Base-by-base conservation (phyloP, 495 filamentous ascomycete genomes). In the Penicillium longicatenatum region DNA sequence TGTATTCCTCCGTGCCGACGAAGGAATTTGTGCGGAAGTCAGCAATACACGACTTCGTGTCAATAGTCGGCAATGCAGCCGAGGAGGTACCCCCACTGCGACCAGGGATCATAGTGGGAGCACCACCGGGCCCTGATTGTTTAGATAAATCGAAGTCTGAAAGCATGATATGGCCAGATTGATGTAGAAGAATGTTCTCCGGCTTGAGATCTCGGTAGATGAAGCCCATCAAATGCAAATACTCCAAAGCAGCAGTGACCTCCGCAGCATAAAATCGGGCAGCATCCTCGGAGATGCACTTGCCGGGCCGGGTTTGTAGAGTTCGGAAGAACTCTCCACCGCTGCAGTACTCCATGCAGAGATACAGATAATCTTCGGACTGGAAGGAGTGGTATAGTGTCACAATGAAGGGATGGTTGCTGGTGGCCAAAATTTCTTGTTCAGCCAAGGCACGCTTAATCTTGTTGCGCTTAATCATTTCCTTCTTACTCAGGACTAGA, bases 381-480 rank as follows among this genome's bases (percentile, higher is more conserved):
- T 98, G 94, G 80, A 98, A 98, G 2, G 92, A 97, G 74, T 98
- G 94, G 63, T 97, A 98, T 7, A 98, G 79, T 1, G 94, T 98
- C 54, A 98, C 94, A 70, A 98, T 98, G 69, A 98, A 98, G 0
- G 94, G 94, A 68, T 98, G 94, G 62, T 98, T 98, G 77, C 93
- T 97, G 6, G 94, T 98, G 19, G 94, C 94, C 44, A 98, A 76
- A 66, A 98, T 98, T 69, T 98, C 94, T 73, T 98, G 94, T 73
- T 98, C 94, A 24, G 94, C 94, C 69, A 98, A 78, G 46, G 94
- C 94, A 62, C 94, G 86, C 81, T 98, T 98, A 80, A 98, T 98
- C 83, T 98, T 98, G 76, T 98, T 98, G 31, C 94, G 88, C 80
- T 98, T 98, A 78, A 98, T 98, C 94, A 98, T 98, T 78, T 98